Evolutionary conservation across 352 stramenopile genomes (phyloP).

Genomic region (Phytophthora boehmeriae): DNA sequence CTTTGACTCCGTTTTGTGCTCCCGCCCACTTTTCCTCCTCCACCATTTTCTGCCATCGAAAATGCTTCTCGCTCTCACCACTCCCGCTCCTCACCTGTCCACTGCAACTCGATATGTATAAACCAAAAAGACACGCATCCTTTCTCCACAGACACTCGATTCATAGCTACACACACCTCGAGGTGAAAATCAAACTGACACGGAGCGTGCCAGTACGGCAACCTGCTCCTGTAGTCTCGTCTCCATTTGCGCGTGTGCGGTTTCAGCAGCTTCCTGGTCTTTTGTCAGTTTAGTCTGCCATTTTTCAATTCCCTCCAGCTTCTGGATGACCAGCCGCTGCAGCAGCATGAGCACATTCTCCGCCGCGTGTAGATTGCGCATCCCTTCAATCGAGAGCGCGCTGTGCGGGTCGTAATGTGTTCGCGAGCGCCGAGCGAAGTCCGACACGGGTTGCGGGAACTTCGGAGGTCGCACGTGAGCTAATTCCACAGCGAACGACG

Average conservation of each 20-base stretch:
- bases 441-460: slow-evolving; percentile 65
- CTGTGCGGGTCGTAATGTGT: slow-evolving; percentile 65
- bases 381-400: slow-evolving; percentile 70
- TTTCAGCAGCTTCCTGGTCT: slow-evolving; percentile 63
- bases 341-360: slow-evolving; percentile 86
- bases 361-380: slow-evolving; percentile 75
- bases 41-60: slow-evolving; percentile 44
- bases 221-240: slow-evolving; percentile 73
- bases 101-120: slow-evolving; percentile 36
- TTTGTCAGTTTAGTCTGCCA: slow-evolving; percentile 75
- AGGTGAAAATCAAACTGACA: slow-evolving; percentile 47
- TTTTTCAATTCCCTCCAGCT: slow-evolving; percentile 81
- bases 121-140: slow-evolving; percentile 37
- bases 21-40: slow-evolving; percentile 5
- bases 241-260: slow-evolving; percentile 62
- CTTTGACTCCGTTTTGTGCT: slow-evolving; percentile 14
- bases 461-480: slow-evolving; percentile 59
- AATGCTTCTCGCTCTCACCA: slow-evolving; percentile 21
- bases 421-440: slow-evolving; percentile 59
- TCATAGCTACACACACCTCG: slow-evolving; percentile 22
- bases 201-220: slow-evolving; percentile 60
- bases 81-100: slow-evolving; percentile 21
- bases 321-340: slow-evolving; percentile 83
- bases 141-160: slow-evolving; percentile 28
- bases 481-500: slow-evolving; percentile 59